Evolutionary conservation across 2,329 filamentous ascomycete genomes (phyloP).

Genomic region (Trichoderma sp.): DNA sequence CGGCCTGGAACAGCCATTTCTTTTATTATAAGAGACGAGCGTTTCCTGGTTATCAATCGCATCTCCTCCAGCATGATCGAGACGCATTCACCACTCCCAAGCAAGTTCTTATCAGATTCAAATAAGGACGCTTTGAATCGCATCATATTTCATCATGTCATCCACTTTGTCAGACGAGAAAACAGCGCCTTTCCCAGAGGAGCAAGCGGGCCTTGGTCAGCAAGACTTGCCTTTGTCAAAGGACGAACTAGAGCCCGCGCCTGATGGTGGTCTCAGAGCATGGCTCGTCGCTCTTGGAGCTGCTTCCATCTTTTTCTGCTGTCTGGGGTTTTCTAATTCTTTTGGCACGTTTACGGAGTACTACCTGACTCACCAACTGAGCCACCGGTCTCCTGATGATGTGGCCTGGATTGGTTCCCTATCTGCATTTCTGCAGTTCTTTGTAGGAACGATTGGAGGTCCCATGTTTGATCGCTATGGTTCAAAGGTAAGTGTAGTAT

Average conservation of each 20-base stretch:
- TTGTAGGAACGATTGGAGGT: conserved; percentile 35
- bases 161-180: background rate
- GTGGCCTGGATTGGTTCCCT: conserved; percentile 46
- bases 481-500: conserved; percentile 29
- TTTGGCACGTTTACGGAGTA: conserved; percentile 47
- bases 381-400: conserved; percentile 30
- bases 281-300: conserved; percentile 42
- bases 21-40: background rate
- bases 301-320: conserved; percentile 38
- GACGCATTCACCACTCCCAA: background rate
- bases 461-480: conserved; percentile 45
- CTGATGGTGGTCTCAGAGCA: conserved; percentile 37
- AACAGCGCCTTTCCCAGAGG: background rate
- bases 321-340: conserved; percentile 43
- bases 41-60: background rate
- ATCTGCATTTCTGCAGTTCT: conserved; percentile 37
- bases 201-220: background rate
- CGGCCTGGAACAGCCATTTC: too few species aligned
- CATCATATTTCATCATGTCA: background rate
- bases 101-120: background rate
- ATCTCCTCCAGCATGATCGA: background rate
- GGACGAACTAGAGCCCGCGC: conserved; percentile 20
- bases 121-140: background rate
- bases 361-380: conserved; percentile 40
- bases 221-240: background rate